Percentiles rank a stretch among this genome's conserved stretches.
Conservation (phyloP, 305 asterid species). For the Stenogyne calaminthoides region DNA sequence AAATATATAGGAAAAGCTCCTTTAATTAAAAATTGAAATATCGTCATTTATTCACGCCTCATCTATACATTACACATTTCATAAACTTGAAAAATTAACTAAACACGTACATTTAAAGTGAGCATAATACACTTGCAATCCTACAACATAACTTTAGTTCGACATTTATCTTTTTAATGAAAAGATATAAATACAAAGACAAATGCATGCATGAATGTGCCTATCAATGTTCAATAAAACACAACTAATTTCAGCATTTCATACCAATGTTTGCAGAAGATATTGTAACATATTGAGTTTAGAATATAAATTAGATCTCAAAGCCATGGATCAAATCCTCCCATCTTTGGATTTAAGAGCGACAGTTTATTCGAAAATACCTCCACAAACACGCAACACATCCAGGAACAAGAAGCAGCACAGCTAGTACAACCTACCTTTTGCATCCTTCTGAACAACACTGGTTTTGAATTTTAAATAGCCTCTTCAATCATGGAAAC, state of each 20-base stretch:
- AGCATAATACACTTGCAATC: too few relatives aligned
- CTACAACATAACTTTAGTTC: too few relatives aligned
- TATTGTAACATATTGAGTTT: neutral
- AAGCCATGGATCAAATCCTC: neutral
- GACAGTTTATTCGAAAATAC: neutral
- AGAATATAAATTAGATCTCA: neutral
- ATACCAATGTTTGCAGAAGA: neutral
- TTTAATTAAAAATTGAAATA: too few relatives aligned
- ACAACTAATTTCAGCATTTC: neutral
- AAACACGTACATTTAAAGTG: too few relatives aligned
- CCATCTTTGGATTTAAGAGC: neutral
- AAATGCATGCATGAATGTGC: neutral
- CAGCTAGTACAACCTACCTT: neutral
- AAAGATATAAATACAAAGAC: neutral
- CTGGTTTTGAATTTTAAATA: neutral
- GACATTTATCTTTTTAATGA: too few relatives aligned
- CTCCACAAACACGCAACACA: neutral
- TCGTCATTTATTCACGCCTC: too few relatives aligned
- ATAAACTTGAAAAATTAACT: too few relatives aligned
- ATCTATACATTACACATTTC: too few relatives aligned
- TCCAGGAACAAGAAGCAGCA: neutral
- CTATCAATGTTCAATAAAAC: neutral
- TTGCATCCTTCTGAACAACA: neutral
- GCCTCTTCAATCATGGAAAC: constrained; percentile 61
- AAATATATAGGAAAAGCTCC: too few relatives aligned